Percentiles rank a stretch among this genome's conserved stretches.
Evolutionary conservation across 1,139 yeast species (phyloP).

Genomic region (Oligophagozyma castellii): DNA sequence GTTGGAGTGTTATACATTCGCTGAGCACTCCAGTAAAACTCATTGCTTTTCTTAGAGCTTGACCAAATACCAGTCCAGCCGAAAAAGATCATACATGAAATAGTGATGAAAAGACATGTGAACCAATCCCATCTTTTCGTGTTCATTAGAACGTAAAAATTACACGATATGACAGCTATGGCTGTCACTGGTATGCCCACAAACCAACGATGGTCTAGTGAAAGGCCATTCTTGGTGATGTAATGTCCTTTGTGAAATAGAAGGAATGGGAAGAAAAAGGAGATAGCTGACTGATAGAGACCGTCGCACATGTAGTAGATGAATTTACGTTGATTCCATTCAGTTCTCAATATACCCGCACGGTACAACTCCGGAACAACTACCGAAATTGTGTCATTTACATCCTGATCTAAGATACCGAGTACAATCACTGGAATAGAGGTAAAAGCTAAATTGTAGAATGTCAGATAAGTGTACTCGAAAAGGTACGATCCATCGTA

Average conservation of each 20-base stretch:
- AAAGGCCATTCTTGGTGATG: slow-evolving; percentile 47
- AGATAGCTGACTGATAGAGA: slow-evolving; percentile 68
- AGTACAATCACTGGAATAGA: slow-evolving; percentile 84
- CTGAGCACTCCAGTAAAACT: slow-evolving; percentile 64
- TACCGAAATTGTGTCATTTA: slow-evolving; percentile 62
- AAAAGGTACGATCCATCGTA: slow-evolving; percentile 88
- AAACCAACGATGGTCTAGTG: slow-evolving; percentile 72
- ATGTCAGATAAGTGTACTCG: slow-evolving; percentile 85
- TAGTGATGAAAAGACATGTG: slow-evolving; percentile 43
- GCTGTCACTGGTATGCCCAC: slow-evolving; percentile 73
- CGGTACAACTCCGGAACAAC: slow-evolving; percentile 81
- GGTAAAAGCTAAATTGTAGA: slow-evolving; percentile 89
- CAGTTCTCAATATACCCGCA: slow-evolving; percentile 69
- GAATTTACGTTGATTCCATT: slow-evolving; percentile 71
- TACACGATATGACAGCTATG: slow-evolving; percentile 69
- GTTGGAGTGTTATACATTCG: slow-evolving; percentile 59
- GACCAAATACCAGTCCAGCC: slow-evolving; percentile 94
- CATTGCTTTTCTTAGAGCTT: slow-evolving; percentile 41
- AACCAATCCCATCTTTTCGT: slow-evolving; percentile 95
- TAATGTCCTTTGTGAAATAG: slow-evolving; percentile 44
- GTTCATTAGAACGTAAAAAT: slow-evolving; percentile 63
- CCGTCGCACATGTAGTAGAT: slow-evolving; percentile 82
- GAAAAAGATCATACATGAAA: slow-evolving; percentile 57
- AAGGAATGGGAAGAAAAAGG: slow-evolving; percentile 80
- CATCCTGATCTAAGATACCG: slow-evolving; percentile 91